Evolutionary conservation across 495 filamentous ascomycete genomes (phyloP).

Genomic region (Friedmanniomyces simplex): DNA sequence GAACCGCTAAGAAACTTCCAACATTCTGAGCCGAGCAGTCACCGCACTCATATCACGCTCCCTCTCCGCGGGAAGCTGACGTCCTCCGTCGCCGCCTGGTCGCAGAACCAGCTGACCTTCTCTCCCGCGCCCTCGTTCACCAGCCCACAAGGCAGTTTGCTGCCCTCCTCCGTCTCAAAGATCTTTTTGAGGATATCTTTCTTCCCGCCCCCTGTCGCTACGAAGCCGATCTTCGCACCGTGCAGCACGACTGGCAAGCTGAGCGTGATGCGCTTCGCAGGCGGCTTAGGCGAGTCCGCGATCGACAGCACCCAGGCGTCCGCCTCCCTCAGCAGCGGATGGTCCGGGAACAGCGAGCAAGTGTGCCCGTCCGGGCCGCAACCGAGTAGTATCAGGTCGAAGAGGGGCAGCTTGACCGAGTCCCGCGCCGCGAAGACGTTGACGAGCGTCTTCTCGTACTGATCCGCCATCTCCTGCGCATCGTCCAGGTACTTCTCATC

Average conservation of each 20-base stretch:
- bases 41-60: conserved; percentile 26
- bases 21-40: background rate
- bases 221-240: conserved; percentile 73
- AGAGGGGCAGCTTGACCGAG: conserved; percentile 58
- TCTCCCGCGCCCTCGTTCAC: conserved; percentile 76
- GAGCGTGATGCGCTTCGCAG: conserved; percentile 79
- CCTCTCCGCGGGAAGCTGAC: conserved; percentile 65
- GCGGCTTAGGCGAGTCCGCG: conserved; percentile 88
- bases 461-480: conserved; percentile 82
- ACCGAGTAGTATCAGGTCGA: conserved; percentile 85
- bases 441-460: conserved; percentile 86
- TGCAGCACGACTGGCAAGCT: conserved; percentile 82
- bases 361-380: conserved; percentile 95
- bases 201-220: conserved; percentile 82
- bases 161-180: conserved; percentile 68
- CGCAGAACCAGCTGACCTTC: conserved; percentile 91
- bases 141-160: conserved; percentile 67
- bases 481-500: conserved; percentile 63
- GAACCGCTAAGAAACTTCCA: background rate
- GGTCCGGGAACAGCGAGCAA: conserved; percentile 88
- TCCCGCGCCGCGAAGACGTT: conserved; percentile 37
- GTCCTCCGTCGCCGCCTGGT: conserved; percentile 68
- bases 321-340: conserved; percentile 74
- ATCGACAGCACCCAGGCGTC: conserved; percentile 88
- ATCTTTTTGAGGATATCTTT: conserved; percentile 85